phyloP scores from a whole-genome alignment of 2,329 filamentous ascomycete genomes.

The Clonostachys byssicola region DNA sequence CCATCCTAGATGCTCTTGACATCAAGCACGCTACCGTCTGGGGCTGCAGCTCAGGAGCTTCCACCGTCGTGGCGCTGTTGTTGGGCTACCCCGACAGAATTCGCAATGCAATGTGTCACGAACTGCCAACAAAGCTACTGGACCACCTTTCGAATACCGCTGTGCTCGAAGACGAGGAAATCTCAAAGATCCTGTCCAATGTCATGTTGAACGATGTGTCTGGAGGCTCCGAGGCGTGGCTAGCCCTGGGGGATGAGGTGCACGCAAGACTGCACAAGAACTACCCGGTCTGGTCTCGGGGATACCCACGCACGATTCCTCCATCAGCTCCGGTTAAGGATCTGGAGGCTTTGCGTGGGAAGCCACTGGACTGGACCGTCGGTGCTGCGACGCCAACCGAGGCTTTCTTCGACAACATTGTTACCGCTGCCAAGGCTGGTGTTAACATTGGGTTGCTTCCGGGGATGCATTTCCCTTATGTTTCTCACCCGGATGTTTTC shows the following conservation, averaged over 20 bases:
- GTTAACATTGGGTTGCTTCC: not conserved
- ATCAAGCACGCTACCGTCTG: not conserved
- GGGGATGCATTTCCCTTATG: not conserved
- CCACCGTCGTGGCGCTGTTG: not conserved
- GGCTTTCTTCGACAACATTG: not conserved
- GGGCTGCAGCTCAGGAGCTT: constrained; percentile 1
- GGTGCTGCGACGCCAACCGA: not conserved
- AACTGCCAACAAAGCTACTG: not conserved
- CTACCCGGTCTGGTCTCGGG: not conserved
- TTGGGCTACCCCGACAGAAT: not conserved
- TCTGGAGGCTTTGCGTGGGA: not conserved
- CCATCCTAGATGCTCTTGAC: not conserved
- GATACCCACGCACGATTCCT: not conserved
- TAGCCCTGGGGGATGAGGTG: not conserved
- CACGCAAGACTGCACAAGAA: not conserved
- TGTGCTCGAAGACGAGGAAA: not conserved
- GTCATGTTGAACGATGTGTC: not conserved
- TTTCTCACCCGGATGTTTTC: not conserved
- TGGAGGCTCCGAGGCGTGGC: not conserved
- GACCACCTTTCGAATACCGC: not conserved
- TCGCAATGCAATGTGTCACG: constrained; percentile 1
- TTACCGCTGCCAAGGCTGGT: not conserved
- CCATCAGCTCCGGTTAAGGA: not conserved
- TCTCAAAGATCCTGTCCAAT: not conserved
- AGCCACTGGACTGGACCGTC: constrained; percentile 1